Percentiles rank a stretch among this genome's conserved stretches.
Conservation (phyloP, 2,329 filamentous ascomycete species). For the Monosporascus cannonballus region DNA sequence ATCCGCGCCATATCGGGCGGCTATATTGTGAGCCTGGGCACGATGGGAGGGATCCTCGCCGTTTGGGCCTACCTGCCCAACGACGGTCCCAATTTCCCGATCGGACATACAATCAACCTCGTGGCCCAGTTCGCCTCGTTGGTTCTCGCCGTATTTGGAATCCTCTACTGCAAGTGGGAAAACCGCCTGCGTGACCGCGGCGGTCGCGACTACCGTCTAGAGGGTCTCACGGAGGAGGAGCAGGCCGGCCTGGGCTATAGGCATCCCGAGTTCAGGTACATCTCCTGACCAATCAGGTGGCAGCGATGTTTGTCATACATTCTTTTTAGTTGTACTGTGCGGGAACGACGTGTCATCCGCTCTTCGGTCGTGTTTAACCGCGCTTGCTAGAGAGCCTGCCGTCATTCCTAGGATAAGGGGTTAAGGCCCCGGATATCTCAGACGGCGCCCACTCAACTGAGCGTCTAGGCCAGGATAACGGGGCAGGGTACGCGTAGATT, state of each 20-base stretch:
- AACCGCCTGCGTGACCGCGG: conserved; percentile 42
- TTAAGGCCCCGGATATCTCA: neutral
- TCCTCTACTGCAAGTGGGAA: conserved; percentile 48
- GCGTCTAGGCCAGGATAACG: neutral
- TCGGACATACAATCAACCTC: conserved; percentile 52
- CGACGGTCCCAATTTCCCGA: conserved; percentile 40
- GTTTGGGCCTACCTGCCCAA: conserved; percentile 46
- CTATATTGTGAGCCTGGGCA: conserved; percentile 50
- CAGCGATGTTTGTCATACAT: no score
- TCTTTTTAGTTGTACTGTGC: no score
- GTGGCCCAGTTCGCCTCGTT: conserved; percentile 39
- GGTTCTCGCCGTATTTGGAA: conserved; percentile 39
- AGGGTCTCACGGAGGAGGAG: conserved; percentile 41
- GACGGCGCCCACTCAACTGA: no score
- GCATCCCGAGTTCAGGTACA: conserved; percentile 52
- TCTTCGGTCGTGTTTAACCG: no score
- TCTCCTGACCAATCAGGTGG: conserved; percentile 28
- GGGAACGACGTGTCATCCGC: no score
- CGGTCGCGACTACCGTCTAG: conserved; percentile 41
- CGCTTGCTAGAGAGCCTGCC: no score
- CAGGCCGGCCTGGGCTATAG: conserved; percentile 42
- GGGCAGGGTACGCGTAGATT: neutral
- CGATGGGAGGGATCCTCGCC: conserved; percentile 50
- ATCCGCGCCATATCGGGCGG: conserved; percentile 49
- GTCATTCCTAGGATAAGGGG: no score